Conservation (phyloP, 2,329 filamentous ascomycete genomes). For the Sporothrix brunneoviolacea region DNA sequence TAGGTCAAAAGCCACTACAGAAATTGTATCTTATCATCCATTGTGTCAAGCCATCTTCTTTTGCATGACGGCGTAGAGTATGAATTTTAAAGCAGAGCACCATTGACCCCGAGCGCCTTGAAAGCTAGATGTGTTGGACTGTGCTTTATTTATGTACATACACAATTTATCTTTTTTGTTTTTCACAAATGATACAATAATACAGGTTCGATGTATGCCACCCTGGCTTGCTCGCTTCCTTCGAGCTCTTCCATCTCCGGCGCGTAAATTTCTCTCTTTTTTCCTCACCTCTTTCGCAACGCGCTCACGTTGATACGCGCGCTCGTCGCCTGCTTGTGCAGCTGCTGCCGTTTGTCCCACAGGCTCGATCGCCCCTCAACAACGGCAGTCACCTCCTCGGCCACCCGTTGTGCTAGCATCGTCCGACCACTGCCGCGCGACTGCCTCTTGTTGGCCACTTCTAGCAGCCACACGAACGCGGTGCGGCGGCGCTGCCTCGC, state of each 20-base stretch:
- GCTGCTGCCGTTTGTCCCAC: conserved; percentile 71
- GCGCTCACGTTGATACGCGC: conserved; percentile 61
- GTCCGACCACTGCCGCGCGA: conserved; percentile 64
- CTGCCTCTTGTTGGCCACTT: conserved; percentile 71
- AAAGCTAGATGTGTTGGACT: too few relatives aligned
- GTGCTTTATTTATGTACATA: not conserved
- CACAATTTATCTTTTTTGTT: not conserved
- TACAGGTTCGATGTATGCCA: not conserved
- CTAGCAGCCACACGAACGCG: conserved; percentile 85
- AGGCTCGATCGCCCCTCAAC: conserved; percentile 77
- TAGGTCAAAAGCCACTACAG: not conserved
- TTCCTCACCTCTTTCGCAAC: not conserved
- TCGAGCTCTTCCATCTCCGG: too few relatives aligned
- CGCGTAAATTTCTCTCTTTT: not conserved
- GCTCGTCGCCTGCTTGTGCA: conserved; percentile 77
- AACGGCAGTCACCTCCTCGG: conserved; percentile 79
- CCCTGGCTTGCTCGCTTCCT: too few relatives aligned
- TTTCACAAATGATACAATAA: not conserved
- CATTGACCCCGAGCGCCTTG: too few relatives aligned
- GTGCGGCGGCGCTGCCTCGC: conserved; percentile 68
- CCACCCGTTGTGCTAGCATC: conserved; percentile 70
- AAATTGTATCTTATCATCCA: not conserved
- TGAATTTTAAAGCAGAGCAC: too few relatives aligned
- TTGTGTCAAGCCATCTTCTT: too few relatives aligned
- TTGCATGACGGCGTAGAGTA: too few relatives aligned